phyloP scores from a whole-genome alignment of 108 stramenopile genomes.

The Phaeodactylum tricornutum region DNA sequence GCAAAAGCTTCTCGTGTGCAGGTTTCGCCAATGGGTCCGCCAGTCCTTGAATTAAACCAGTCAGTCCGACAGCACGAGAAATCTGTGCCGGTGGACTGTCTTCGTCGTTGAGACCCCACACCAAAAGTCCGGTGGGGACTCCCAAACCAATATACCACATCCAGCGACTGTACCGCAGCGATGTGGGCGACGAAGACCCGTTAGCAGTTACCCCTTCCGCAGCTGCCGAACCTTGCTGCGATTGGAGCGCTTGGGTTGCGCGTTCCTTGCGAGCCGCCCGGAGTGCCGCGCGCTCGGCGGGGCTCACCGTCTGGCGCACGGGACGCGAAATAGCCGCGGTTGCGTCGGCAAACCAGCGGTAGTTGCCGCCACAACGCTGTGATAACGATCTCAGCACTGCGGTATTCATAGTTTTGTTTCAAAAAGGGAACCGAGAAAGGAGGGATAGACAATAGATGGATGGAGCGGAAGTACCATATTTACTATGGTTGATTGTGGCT shows the following conservation, averaged over 20 bases:
- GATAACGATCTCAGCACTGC: too few species aligned
- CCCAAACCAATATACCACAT: slow-evolving; percentile 59
- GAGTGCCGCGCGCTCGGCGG: slow-evolving; percentile 44
- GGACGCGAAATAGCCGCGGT: too few species aligned
- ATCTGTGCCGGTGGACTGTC: slow-evolving; percentile 71
- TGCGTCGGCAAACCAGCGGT: too few species aligned
- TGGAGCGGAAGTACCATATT: too few species aligned
- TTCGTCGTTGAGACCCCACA: slow-evolving; percentile 66
- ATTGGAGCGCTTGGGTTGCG: slow-evolving; percentile 28
- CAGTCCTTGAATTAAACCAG: slow-evolving; percentile 34
- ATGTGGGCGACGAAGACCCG: slow-evolving; percentile 5
- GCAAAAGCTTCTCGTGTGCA: slow-evolving; percentile 81
- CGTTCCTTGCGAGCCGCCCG: slow-evolving; percentile 67
- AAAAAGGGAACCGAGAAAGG: too few species aligned
- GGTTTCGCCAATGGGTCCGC: slow-evolving; percentile 70
- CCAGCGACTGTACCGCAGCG: slow-evolving; percentile 9
- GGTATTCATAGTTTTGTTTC: too few species aligned
- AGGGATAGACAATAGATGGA: too few species aligned
- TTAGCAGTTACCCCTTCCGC: slow-evolving; percentile 5
- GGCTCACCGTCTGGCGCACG: slow-evolving; percentile 33
- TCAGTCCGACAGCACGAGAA: slow-evolving; percentile 53
- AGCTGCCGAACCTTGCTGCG: slow-evolving; percentile 21
- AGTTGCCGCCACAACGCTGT: too few species aligned
- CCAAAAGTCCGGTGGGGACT: slow-evolving; percentile 54
- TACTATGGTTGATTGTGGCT: too few species aligned